Conservation (phyloP, 2,329 filamentous ascomycete species). For the Colletotrichum sp. region DNA sequence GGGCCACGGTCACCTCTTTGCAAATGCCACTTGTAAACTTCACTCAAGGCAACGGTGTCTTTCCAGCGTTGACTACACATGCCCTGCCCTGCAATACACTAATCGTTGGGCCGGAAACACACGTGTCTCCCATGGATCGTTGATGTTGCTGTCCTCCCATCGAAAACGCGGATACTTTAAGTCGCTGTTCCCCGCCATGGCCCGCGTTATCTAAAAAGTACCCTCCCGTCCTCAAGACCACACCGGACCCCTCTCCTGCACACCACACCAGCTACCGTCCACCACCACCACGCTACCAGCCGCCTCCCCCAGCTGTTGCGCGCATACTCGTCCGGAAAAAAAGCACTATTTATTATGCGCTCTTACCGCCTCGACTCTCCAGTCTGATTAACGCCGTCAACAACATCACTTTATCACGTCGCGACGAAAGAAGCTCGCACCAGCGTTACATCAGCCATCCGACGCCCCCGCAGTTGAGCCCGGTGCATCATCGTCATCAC, state of each 20-base stretch:
- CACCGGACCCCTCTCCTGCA: conserved; percentile 12
- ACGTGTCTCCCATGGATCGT: not conserved
- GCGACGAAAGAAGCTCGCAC: not conserved
- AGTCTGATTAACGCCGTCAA: not conserved
- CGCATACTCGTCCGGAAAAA: not conserved
- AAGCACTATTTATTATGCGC: conserved; percentile 16
- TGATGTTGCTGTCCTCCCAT: not conserved
- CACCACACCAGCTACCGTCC: not conserved
- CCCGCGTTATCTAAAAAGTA: not conserved
- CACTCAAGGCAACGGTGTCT: not conserved
- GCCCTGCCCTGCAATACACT: not conserved
- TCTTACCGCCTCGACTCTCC: conserved; percentile 1
- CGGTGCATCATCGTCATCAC: not conserved
- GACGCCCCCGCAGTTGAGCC: not conserved
- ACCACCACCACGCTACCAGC: not conserved
- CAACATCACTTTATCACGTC: not conserved
- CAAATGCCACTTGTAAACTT: conserved; percentile 1
- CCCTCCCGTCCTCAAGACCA: not conserved
- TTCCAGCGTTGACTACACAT: not conserved
- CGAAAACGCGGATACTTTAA: not conserved
- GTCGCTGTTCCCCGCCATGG: not conserved
- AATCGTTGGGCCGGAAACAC: not conserved
- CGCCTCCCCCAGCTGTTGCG: not conserved
- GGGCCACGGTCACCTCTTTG: conserved; percentile 2
- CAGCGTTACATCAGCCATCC: not conserved